phyloP scores from a whole-genome alignment of 2,329 filamentous ascomycete species.

The Amauroascus verrucosus region DNA sequence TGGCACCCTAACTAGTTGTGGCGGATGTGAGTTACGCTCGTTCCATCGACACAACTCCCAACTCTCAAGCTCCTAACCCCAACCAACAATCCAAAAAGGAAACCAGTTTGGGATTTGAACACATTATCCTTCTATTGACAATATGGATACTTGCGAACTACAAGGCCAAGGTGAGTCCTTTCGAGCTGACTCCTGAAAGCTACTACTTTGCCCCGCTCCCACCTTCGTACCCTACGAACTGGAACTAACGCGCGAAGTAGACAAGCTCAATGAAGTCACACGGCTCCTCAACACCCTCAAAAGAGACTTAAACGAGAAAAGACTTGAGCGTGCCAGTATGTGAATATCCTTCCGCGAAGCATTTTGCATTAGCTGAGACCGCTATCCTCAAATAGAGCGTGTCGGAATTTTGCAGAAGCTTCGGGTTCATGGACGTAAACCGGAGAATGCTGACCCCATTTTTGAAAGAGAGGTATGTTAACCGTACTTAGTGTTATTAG shows the following conservation, averaged over 20 bases:
- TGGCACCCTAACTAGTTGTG: neutral
- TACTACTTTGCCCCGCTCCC: neutral
- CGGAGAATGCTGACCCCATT: slow-evolving; percentile 64
- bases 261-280: slow-evolving; percentile 59
- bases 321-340: slow-evolving; percentile 52
- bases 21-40: neutral
- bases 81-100: neutral
- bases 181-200: neutral
- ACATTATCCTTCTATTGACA: neutral
- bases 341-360: slow-evolving; percentile 8
- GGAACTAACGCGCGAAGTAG: slow-evolving; percentile 30
- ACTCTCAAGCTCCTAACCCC: neutral
- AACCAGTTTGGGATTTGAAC: neutral
- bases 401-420: slow-evolving; percentile 47
- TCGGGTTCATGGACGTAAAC: slow-evolving; percentile 67
- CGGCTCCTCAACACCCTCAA: slow-evolving; percentile 53
- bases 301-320: slow-evolving; percentile 51
- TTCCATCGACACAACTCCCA: too few relatives aligned
- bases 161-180: slow-evolving; percentile 14
- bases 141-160: slow-evolving; percentile 16
- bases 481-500: neutral
- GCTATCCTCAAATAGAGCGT: slow-evolving; percentile 22
- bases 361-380: slow-evolving; percentile 7
- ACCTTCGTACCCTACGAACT: neutral
- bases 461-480: slow-evolving; percentile 62